These are phyloP conservation scores for Atalantia buxifolia DNA, from an alignment of 345 rosid genomes.

Conservation along the genomic window DNA sequence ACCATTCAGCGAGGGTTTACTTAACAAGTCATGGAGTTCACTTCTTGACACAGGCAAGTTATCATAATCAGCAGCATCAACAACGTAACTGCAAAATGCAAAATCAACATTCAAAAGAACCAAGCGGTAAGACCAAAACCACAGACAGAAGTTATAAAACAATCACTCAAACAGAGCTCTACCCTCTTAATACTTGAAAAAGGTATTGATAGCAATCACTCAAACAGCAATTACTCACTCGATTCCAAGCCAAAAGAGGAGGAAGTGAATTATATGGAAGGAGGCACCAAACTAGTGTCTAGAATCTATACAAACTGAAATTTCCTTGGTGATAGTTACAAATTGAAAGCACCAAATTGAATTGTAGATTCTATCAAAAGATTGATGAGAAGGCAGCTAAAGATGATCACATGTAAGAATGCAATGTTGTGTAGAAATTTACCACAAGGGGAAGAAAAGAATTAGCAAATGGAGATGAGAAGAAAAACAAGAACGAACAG, in stretches of 20 bases:
- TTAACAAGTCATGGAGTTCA: slow-evolving; percentile 70
- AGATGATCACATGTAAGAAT: not conserved
- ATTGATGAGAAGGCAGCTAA: not conserved
- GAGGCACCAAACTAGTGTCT: not conserved
- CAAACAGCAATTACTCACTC: not conserved
- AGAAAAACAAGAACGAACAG: not conserved
- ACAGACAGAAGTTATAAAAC: slow-evolving; percentile 19
- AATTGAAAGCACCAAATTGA: no score
- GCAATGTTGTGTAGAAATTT: not conserved
- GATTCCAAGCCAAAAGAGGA: not conserved
- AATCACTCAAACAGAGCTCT: not conserved
- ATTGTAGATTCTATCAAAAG: not conserved
- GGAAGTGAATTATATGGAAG: not conserved
- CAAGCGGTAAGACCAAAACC: not conserved
- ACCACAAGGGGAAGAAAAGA: not conserved
- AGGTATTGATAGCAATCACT: not conserved
- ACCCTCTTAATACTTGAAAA: not conserved
- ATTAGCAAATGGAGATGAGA: not conserved
- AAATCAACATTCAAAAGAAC: not conserved
- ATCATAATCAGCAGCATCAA: slow-evolving; percentile 68
- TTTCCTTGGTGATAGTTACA: not conserved
- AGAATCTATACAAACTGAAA: not conserved
- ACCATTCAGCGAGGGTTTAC: slow-evolving; percentile 57
- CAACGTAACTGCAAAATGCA: slow-evolving; percentile 49
- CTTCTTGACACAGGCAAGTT: slow-evolving; percentile 57